Conservation (phyloP, 1,284 basidiomycete species). For the Lentinula novae-zelandiae region DNA sequence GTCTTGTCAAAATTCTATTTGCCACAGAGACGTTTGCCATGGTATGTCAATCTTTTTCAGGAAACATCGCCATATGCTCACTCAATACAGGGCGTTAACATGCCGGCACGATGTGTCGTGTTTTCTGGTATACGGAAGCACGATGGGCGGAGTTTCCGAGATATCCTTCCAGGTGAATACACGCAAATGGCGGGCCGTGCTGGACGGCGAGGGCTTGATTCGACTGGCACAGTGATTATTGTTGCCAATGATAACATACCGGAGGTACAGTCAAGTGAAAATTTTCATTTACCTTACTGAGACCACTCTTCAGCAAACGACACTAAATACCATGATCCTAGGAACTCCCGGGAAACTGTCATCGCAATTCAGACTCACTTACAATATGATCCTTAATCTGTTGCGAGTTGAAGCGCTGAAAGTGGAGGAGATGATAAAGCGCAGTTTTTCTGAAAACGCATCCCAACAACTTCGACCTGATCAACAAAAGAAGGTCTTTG, state of each 20-base stretch:
- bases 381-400: constrained; percentile 99
- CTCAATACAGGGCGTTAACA: constrained; percentile 87
- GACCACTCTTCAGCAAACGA: constrained; percentile 50
- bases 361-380: constrained; percentile 97
- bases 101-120: constrained; percentile 97
- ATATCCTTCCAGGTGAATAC: constrained; percentile 88
- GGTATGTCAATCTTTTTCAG: constrained; percentile 44
- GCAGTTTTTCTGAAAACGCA: constrained; percentile 97
- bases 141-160: constrained; percentile 90
- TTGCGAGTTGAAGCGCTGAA: constrained; percentile 93
- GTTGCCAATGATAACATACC: constrained; percentile 84
- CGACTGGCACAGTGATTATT: constrained; percentile 95
- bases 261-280: constrained; percentile 53
- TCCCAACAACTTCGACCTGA: constrained; percentile 91
- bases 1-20: constrained; percentile 95
- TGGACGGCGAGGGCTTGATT: constrained; percentile 91
- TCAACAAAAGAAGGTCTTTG: constrained; percentile 82
- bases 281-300: constrained; percentile 9
- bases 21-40: constrained; percentile 99
- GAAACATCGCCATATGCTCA: not conserved
- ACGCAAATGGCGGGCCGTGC: constrained; percentile 99
- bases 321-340: constrained; percentile 87
- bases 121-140: constrained; percentile 96
- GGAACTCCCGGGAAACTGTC: constrained; percentile 90
- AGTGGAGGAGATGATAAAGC: constrained; percentile 99